Conservation (phyloP, 768 basidiomycete genomes). For the Cystobasidium onofrii region DNA sequence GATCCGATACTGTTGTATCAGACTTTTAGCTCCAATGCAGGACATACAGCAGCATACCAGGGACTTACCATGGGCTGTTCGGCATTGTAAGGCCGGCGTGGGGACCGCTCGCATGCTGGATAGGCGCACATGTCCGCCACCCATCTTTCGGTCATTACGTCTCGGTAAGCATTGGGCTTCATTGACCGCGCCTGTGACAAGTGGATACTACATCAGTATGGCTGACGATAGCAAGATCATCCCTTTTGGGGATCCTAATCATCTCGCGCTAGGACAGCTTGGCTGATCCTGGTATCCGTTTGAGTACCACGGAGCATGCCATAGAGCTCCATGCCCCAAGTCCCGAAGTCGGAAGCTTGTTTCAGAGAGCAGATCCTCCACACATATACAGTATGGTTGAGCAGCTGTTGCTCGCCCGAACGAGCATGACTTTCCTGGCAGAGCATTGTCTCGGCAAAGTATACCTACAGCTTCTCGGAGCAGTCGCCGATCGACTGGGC, state of each 20-base stretch:
- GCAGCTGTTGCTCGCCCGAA: neutral
- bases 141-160: constrained; percentile 27
- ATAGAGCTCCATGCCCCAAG: too few relatives aligned
- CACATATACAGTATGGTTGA: neutral
- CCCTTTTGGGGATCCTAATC: too few relatives aligned
- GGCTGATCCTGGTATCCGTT: too few relatives aligned
- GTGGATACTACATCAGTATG: neutral
- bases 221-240: too few relatives aligned
- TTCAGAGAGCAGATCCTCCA: neutral
- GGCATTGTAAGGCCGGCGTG: constrained; percentile 11
- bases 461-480: constrained; percentile 14
- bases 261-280: too few relatives aligned
- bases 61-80: constrained; percentile 23
- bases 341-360: too few relatives aligned
- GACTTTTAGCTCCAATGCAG: too few relatives aligned
- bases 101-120: constrained; percentile 5
- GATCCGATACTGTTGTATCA: constrained; percentile 30
- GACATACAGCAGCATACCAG: neutral
- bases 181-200: constrained; percentile 17
- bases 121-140: constrained; percentile 17
- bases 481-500: constrained; percentile 10
- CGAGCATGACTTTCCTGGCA: neutral
- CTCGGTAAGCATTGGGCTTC: constrained; percentile 20
- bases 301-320: too few relatives aligned
- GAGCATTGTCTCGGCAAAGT: neutral